Evolutionary conservation across 352 stramenopile species (phyloP), one percentile per base, ranked within the genome.

Genomic region (Phytophthora ramorum): DNA sequence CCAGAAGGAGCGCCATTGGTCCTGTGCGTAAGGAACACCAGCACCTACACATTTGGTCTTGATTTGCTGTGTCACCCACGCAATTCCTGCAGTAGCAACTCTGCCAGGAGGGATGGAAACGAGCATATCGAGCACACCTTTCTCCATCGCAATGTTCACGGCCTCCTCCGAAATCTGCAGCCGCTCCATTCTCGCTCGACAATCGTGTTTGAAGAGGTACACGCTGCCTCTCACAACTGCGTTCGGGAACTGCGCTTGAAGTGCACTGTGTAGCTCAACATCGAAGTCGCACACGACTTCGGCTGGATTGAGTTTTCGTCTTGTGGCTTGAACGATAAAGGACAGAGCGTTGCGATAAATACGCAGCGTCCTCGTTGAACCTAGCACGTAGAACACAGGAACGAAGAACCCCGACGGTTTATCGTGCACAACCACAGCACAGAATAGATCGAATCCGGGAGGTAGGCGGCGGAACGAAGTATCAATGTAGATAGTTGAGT

Each of bases 1-100:
- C 59, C 66, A 73, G 20, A 73, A 73, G 2, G 30, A 59, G 34
- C 32, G 37, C 63, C 63, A 70, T 34, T 66, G 32, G 6, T 60
- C 32, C 20, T 61, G 55, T 16, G 17, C 32, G 35, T 70, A 70
- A 17, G 30, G 40, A 20, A 66, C 17, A 17, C 37, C 55, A 28
- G 45, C 19, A 16, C 43, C 49, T n/a, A 12, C 30, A 35, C 63
- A 70, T 20, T 58, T 64, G 12, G 32, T 30, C 37, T 61, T 58
- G 34, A 70, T 70, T 26, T 67, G 40, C 28, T 58, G 37, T 37
- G 48, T 55, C 47, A 66, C 63, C 63, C 63, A 67, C 13, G 30
- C 34, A 47, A 72, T 63, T 9, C 57, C 48, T 34, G 48, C 47
- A 40, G 35, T 45, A 4, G 40, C 57, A 38, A 72, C 30, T 44